These are phyloP conservation scores for Petasospora fabianii DNA, from an alignment of 1,139 yeast species.

Conservation along the genomic window DNA sequence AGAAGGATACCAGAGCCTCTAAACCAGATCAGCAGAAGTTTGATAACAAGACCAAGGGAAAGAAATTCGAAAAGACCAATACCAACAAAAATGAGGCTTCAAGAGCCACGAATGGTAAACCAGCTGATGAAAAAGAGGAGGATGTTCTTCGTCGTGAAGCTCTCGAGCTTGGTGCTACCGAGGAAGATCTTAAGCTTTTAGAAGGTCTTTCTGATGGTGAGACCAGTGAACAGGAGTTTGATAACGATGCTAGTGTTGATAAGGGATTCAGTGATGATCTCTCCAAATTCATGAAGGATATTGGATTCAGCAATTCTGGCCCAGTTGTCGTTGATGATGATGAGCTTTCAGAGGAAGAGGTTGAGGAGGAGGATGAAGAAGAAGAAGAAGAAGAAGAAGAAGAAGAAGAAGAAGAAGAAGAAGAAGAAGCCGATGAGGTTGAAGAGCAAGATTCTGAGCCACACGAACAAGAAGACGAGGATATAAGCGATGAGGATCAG, in stretches of 20 bases:
- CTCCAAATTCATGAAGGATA: constrained; percentile 58
- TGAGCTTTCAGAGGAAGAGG: constrained; percentile 34
- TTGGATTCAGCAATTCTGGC: constrained; percentile 53
- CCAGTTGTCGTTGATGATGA: constrained; percentile 37
- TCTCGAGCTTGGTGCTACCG: constrained; percentile 67
- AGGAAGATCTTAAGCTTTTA: constrained; percentile 57
- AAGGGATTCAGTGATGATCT: constrained; percentile 54
- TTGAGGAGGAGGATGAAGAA: constrained; percentile 34
- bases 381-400: constrained; percentile 30
- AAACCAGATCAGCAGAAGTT: not conserved
- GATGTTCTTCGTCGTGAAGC: constrained; percentile 66
- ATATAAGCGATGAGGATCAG: no score
- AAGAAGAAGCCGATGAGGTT: constrained; percentile 8
- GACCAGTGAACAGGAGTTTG: constrained; percentile 62
- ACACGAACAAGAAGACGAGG: constrained; percentile 10
- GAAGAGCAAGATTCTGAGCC: constrained; percentile 13
- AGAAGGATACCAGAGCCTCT: not conserved
- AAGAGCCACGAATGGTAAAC: no score
- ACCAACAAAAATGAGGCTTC: no score
- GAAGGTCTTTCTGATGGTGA: constrained; percentile 55
- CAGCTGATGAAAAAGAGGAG: constrained; percentile 15
- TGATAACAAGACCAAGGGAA: not conserved
- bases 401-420: constrained; percentile 23
- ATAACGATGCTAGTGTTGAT: constrained; percentile 40
- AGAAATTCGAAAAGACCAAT: not conserved